Evolutionary conservation across 2,329 filamentous ascomycete genomes (phyloP).

Genomic region (Alternaria sp.): DNA sequence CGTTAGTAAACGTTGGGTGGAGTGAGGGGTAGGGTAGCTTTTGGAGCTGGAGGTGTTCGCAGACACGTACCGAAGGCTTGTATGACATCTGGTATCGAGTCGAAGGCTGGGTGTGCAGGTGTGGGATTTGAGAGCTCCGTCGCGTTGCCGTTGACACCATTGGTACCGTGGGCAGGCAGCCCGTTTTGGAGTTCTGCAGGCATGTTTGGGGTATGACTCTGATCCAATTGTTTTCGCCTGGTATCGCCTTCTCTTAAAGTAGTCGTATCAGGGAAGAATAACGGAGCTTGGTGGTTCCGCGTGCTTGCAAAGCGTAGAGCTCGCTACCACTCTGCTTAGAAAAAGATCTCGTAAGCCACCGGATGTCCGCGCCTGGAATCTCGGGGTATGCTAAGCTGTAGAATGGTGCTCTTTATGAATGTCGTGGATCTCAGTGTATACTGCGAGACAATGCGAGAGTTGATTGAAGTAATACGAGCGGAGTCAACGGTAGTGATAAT

Average conservation of each 20-base stretch:
- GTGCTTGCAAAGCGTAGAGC: slow-evolving; percentile 1
- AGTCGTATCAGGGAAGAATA: background rate
- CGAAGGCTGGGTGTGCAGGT: slow-evolving; percentile 50
- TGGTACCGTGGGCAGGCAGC: slow-evolving; percentile 22
- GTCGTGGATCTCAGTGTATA: background rate
- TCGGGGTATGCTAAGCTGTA: background rate
- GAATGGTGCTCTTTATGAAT: background rate
- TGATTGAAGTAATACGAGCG: background rate
- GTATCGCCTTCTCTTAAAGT: background rate
- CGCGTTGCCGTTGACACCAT: slow-evolving; percentile 24
- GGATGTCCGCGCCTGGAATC: slow-evolving; percentile 1
- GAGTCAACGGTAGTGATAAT: background rate
- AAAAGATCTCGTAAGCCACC: slow-evolving; percentile 9
- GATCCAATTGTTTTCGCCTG: background rate
- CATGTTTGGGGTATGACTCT: slow-evolving; percentile 21
- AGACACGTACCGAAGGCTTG: slow-evolving; percentile 50
- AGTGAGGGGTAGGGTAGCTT: background rate
- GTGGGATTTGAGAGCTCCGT: slow-evolving; percentile 29
- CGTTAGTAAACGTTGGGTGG: background rate
- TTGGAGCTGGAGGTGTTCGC: background rate
- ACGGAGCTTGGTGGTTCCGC: background rate
- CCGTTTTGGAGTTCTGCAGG: slow-evolving; percentile 24
- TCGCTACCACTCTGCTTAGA: slow-evolving; percentile 4
- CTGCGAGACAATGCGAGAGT: background rate
- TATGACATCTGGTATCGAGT: slow-evolving; percentile 55